phyloP scores from a whole-genome alignment of 2,329 filamentous ascomycete species.

The Fusarium tuaranense region DNA sequence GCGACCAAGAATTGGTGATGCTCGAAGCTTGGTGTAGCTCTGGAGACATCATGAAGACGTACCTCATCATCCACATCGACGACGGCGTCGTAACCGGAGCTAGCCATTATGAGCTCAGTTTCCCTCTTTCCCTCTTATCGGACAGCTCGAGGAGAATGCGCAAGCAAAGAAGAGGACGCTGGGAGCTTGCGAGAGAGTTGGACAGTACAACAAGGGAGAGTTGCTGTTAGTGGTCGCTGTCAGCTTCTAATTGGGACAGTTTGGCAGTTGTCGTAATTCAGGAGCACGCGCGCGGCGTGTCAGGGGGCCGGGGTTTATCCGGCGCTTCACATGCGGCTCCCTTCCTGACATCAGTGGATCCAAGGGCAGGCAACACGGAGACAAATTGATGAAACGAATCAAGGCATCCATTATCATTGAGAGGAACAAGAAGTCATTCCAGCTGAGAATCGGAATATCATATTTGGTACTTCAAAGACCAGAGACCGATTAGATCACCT shows the following conservation, averaged over 20 bases:
- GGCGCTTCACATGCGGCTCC: slow-evolving; percentile 13
- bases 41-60: slow-evolving; percentile 27
- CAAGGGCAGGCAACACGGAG: not conserved
- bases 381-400: not conserved
- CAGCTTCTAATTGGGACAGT: slow-evolving; percentile 43
- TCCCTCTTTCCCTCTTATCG: not conserved
- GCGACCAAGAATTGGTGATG: not conserved
- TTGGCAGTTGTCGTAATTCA: slow-evolving; percentile 50
- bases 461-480: not conserved
- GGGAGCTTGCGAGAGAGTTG: not conserved
- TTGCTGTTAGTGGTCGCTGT: slow-evolving; percentile 25
- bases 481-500: not conserved
- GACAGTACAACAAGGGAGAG: slow-evolving; percentile 27
- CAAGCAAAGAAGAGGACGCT: not conserved
- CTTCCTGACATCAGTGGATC: slow-evolving; percentile 21
- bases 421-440: not conserved
- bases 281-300: slow-evolving; percentile 43
- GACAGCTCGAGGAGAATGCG: not conserved
- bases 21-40: slow-evolving; percentile 25
- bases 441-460: not conserved
- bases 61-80: slow-evolving; percentile 98
- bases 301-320: slow-evolving; percentile 41
- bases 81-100: slow-evolving; percentile 95
- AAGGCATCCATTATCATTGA: not conserved
- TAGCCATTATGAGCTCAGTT: slow-evolving; percentile 69